Conservation (phyloP, 306 rosid species). For the barrel medic (Medicago truncatula) region DNA sequence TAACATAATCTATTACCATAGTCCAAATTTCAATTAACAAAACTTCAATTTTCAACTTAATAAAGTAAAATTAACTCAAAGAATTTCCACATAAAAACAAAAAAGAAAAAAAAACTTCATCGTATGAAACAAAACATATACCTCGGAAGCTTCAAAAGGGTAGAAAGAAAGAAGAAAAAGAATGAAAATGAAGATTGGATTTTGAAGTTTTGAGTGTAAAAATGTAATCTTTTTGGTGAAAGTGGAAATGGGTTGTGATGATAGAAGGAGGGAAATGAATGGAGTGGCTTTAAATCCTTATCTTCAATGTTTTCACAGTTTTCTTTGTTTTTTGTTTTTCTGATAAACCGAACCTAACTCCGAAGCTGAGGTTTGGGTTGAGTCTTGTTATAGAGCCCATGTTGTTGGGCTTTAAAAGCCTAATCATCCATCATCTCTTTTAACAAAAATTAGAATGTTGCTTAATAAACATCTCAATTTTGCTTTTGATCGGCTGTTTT, state of each 20-base stretch:
- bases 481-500: too few species aligned
- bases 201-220: slow-evolving; percentile 23
- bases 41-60: slow-evolving; percentile 26
- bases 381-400: neutral
- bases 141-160: slow-evolving; percentile 52
- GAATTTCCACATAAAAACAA: slow-evolving; percentile 28
- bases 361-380: slow-evolving; percentile 21
- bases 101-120: slow-evolving; percentile 46
- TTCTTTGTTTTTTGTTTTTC: slow-evolving; percentile 26
- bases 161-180: neutral
- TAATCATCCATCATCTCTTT: neutral
- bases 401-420: slow-evolving; percentile 35
- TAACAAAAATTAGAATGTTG: too few species aligned
- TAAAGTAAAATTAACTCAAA: neutral
- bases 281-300: slow-evolving; percentile 92
- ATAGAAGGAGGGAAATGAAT: slow-evolving; percentile 74
- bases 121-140: slow-evolving; percentile 41
- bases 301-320: slow-evolving; percentile 42
- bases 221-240: slow-evolving; percentile 38
- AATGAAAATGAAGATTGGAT: slow-evolving; percentile 17
- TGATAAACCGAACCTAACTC: slow-evolving; percentile 17
- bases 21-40: slow-evolving; percentile 35
- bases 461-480: too few species aligned
- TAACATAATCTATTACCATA: neutral
- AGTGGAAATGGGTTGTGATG: slow-evolving; percentile 47